Evolutionary conservation across 805 yeast species (phyloP), one percentile per base, ranked within the genome.

Genomic region (Kodamaea lidongshanica): DNA sequence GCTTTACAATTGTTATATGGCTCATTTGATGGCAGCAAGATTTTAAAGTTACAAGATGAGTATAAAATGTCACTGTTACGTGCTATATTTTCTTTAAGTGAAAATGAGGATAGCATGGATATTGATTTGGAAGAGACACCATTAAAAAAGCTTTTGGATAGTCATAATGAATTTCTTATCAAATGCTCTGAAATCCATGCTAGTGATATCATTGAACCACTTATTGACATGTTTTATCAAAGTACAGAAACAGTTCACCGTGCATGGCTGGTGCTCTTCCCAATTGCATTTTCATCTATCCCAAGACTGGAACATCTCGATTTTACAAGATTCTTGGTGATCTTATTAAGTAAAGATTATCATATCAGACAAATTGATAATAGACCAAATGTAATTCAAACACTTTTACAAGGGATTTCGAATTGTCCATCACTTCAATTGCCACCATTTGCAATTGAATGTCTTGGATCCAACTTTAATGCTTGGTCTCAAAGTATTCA

Each of bases 391-490:
- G 95, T 87, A 3, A 72, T 94, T 7, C 85, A 83, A 39, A 78
- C 92, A 2, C 57, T 92, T 40, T 58, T 94, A 24, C 94, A 80
- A 41, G 96, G 94, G 22, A 71, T 85, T n/a, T 77, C 88, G 1
- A 61, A 67, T 37, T 78, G 94, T 39, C 74, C 77, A 7, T 75
- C 67, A 7, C 52, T 86, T 7, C 94, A 83, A 39, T 58, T 94
- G 12, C 98, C 99, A 3, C 97, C 99, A 2, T 95, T 89, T 54
- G 67, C 94, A 23, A 77, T 88, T 19, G 92, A 88, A 51, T 87
- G 86, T 43, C 61, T 92, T 19, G 96, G 95, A 5, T 68, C 77
- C 33, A 81, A 88, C 34, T 92, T 81, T 53, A 79, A 85, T 51
- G 80, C 94, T 1, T 89, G 97, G 96, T 80, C 86, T 44, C 81